These are phyloP conservation scores for Cyclotella distinguenda DNA, from an alignment of 108 stramenopile species.

Conservation along the genomic window DNA sequence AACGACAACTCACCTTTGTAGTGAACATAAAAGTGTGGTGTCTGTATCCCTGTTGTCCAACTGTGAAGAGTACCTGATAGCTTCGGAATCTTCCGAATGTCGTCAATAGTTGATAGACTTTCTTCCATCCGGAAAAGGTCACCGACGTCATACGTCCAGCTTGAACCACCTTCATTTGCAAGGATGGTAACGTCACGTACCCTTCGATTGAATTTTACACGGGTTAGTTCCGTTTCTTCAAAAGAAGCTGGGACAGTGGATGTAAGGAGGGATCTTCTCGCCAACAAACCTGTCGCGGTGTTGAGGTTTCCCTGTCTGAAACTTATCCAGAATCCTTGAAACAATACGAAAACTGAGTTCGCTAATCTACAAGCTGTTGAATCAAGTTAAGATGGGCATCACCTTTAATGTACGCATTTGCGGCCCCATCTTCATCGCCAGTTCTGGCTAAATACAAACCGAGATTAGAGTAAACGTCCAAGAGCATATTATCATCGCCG, in stretches of 20 bases:
- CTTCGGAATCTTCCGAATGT: constrained; percentile 11
- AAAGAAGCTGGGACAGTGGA: constrained; percentile 16
- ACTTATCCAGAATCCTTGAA: constrained; percentile 18
- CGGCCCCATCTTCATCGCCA: constrained; percentile 22
- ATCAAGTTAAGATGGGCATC: no score
- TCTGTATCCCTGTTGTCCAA: constrained; percentile 16
- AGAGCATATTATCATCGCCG: constrained; percentile 25
- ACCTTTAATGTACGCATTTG: constrained; percentile 20
- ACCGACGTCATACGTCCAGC: constrained; percentile 2
- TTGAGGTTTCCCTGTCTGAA: constrained; percentile 8
- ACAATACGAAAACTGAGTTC: no score
- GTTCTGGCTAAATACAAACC: constrained; percentile 21
- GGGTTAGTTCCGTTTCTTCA: constrained; percentile 7
- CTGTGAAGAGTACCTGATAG: constrained; percentile 9
- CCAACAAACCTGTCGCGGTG: constrained; percentile 9
- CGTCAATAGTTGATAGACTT: background rate
- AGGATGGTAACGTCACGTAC: constrained; percentile 16
- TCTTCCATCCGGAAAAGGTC: constrained; percentile 8
- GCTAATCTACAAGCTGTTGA: no score
- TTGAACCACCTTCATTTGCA: constrained; percentile 14
- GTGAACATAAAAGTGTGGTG: constrained; percentile 32
- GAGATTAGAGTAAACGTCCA: constrained; percentile 22
- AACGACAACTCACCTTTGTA: constrained; percentile 16
- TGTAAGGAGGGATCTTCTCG: constrained; percentile 15
- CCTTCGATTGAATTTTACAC: constrained; percentile 12